These are phyloP conservation scores for Litchi chinensis DNA, from an alignment of 345 rosid species.

Conservation along the genomic window DNA sequence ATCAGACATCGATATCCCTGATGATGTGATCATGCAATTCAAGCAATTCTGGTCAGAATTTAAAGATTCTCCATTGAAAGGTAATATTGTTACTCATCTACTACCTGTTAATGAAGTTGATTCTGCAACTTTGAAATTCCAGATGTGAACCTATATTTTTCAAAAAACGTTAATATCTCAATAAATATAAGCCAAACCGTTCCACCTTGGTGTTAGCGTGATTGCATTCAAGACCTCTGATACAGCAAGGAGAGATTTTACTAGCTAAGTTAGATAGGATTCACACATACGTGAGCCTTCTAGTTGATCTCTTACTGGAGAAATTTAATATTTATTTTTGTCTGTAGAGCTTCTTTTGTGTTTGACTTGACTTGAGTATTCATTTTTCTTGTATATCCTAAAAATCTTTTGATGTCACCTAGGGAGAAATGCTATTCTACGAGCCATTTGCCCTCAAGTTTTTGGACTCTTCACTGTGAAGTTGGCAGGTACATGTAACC, in stretches of 20 bases:
- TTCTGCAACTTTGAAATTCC: not conserved
- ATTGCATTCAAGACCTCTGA: not conserved
- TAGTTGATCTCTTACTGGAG: not conserved
- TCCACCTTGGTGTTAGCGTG: not conserved
- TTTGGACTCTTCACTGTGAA: conserved; percentile 99
- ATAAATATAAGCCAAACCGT: not conserved
- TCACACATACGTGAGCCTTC: not conserved
- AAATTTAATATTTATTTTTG: not conserved
- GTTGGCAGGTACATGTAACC: conserved; percentile 71
- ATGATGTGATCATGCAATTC: conserved; percentile 62
- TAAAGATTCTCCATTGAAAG: conserved; percentile 68
- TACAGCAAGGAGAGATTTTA: not conserved
- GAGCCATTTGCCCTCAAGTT: conserved; percentile 90
- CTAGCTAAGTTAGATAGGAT: not conserved
- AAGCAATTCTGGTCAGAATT: conserved; percentile 83
- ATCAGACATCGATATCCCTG: conserved; percentile 71
- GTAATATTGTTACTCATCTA: conserved; percentile 32
- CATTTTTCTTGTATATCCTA: not conserved
- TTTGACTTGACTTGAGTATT: not conserved
- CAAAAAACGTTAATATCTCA: not conserved
- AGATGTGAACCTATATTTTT: not conserved
- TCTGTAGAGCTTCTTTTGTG: not conserved
- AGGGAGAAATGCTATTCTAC: conserved; percentile 91
- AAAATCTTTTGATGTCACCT: not conserved
- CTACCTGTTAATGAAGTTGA: conserved; percentile 1